Percentiles rank a stretch among this genome's conserved stretches.
phyloP scores from a whole-genome alignment of 2,329 filamentous ascomycete genomes.

The Fusarium verrucosum region DNA sequence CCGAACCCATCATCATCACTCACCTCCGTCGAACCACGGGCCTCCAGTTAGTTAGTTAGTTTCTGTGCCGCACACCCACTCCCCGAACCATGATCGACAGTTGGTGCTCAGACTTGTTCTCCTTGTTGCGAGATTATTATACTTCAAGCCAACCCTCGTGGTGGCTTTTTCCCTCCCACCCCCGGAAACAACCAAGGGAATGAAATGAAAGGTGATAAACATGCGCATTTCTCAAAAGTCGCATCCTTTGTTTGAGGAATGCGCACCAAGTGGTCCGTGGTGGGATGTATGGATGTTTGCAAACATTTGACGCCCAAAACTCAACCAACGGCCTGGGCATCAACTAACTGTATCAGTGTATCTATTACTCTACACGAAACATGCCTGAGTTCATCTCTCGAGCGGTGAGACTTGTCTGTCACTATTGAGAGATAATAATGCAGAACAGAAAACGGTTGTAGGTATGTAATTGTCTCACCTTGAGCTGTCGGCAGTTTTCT shows the following conservation, averaged over 20 bases:
- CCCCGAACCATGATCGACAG: conserved; percentile 40
- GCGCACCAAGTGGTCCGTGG: conserved; percentile 19
- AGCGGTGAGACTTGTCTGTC: conserved; percentile 20
- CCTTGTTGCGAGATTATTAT: neutral
- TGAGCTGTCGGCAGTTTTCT: neutral
- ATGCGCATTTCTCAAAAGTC: conserved; percentile 8
- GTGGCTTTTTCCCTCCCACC: neutral
- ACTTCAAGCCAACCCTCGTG: conserved; percentile 3
- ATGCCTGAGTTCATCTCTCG: conserved; percentile 5
- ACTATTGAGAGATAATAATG: conserved; percentile 15
- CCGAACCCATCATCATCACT: conserved; percentile 43
- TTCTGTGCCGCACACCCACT: conserved; percentile 30
- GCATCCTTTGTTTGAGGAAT: conserved; percentile 7
- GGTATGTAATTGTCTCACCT: conserved; percentile 1
- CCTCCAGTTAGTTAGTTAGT: conserved; percentile 2
- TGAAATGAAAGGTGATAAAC: conserved; percentile 5
- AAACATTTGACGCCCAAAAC: neutral
- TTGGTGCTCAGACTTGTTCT: conserved; percentile 3
- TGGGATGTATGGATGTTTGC: neutral
- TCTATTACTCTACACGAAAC: conserved; percentile 22
- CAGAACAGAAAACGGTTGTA: neutral
- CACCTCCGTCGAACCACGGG: conserved; percentile 19
- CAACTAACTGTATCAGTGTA: too few relatives aligned
- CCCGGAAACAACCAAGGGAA: conserved; percentile 16
- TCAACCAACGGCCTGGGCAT: neutral